A percentile compares a stretch with the other conserved stretches of the same genome.
Conservation (phyloP, 179 eudicot genomes). For the Sideroxylon spinosum region DNA sequence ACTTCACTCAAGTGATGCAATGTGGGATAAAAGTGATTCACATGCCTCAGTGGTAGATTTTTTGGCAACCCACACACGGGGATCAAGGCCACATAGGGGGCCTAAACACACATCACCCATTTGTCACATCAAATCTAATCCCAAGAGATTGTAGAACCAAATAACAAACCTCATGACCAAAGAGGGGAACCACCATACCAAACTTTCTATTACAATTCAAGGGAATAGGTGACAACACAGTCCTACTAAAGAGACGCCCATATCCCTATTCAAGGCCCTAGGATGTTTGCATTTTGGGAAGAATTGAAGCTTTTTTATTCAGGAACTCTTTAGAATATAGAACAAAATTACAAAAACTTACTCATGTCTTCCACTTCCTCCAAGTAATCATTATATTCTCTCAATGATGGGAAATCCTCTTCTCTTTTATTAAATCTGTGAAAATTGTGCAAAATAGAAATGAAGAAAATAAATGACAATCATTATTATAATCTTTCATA, state of each 20-base stretch:
- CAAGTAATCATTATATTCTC: slow-evolving; percentile 91
- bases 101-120: too few relatives aligned
- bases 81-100: too few relatives aligned
- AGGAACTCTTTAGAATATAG: not conserved
- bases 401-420: slow-evolving; percentile 78
- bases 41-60: too few relatives aligned
- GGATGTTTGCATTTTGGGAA: not conserved
- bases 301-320: not conserved
- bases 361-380: slow-evolving; percentile 97
- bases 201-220: not conserved
- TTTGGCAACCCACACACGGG: not conserved
- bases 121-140: too few relatives aligned
- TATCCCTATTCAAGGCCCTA: not conserved
- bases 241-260: not conserved
- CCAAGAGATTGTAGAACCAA: not conserved
- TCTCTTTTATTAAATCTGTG: slow-evolving; percentile 83
- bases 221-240: not conserved
- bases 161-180: not conserved
- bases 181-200: not conserved
- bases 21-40: too few relatives aligned
- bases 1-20: too few relatives aligned
- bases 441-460: slow-evolving; percentile 1
- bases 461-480: not conserved
- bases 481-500: not conserved
- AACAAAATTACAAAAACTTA: slow-evolving; percentile 34